Percentiles rank a stretch among this genome's conserved stretches.
Evolutionary conservation across 1,284 basidiomycete species (phyloP).

Genomic region (Athelia psychrophila): DNA sequence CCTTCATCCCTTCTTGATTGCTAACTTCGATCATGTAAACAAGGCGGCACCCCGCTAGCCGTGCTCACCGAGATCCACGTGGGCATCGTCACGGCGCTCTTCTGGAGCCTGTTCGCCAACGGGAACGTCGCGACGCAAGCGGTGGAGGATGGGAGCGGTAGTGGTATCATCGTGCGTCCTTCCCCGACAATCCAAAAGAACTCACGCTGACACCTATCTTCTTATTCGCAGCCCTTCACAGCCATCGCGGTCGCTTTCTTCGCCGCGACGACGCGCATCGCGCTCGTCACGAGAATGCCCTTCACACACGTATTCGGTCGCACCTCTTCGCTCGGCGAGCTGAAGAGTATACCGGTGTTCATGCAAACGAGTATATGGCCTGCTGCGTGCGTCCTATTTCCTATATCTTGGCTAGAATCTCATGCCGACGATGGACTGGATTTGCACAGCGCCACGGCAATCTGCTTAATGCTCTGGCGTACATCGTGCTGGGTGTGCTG

Average conservation of each 20-base stretch:
- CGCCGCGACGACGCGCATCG: slow-evolving; percentile 70
- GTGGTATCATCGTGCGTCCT: slow-evolving; percentile 64
- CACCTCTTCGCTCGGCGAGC: slow-evolving; percentile 48
- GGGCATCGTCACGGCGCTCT: slow-evolving; percentile 65
- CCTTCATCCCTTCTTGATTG: too few species aligned
- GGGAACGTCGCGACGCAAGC: slow-evolving; percentile 78
- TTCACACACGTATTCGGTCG: slow-evolving; percentile 62
- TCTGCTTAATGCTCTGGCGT: slow-evolving; percentile 69
- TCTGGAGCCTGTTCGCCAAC: slow-evolving; percentile 79
- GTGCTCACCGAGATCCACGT: slow-evolving; percentile 75
- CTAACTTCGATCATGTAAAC: too few species aligned
- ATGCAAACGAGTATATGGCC: slow-evolving; percentile 84
- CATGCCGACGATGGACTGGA: slow-evolving; percentile 3
- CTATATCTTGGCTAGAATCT: neutral
- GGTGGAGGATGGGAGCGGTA: slow-evolving; percentile 79
- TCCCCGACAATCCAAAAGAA: too few species aligned
- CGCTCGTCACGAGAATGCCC: slow-evolving; percentile 70
- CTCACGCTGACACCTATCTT: too few species aligned
- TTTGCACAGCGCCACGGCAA: slow-evolving; percentile 51
- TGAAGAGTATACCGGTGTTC: slow-evolving; percentile 71
- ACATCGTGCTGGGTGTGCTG: slow-evolving; percentile 69
- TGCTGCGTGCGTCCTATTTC: slow-evolving; percentile 50
- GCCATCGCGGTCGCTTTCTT: slow-evolving; percentile 64
- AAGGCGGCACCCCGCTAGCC: slow-evolving; percentile 64
- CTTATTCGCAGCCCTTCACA: slow-evolving; percentile 56